A percentile compares a stretch with the other conserved stretches of the same genome.
Conservation (phyloP, 2,329 filamentous ascomycete species). For the Escovopsis weberi region DNA sequence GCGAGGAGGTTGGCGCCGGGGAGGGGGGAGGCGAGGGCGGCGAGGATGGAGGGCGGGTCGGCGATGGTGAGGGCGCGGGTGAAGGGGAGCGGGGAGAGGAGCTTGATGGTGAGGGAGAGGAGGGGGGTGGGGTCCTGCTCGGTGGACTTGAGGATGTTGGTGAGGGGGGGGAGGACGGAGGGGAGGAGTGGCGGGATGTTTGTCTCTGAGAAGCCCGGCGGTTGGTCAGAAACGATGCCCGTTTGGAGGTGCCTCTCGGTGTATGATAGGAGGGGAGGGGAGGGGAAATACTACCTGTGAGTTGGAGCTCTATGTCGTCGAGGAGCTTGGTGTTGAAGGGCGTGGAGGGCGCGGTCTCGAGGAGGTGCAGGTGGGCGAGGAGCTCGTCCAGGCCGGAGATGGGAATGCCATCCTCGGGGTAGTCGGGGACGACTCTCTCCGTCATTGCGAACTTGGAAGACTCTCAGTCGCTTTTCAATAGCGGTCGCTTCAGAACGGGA, state of each 20-base stretch:
- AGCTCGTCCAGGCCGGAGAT: constrained; percentile 40
- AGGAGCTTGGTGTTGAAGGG: constrained; percentile 35
- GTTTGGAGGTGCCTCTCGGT: no score
- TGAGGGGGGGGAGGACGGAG: constrained; percentile 38
- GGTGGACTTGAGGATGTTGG: constrained; percentile 35
- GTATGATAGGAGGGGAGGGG: not conserved
- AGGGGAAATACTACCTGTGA: constrained; percentile 28
- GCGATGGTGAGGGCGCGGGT: constrained; percentile 36
- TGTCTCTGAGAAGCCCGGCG: constrained; percentile 23
- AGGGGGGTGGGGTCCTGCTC: constrained; percentile 35
- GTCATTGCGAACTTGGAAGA: constrained; percentile 11
- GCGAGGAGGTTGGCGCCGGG: constrained; percentile 44
- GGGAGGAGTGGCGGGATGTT: constrained; percentile 39
- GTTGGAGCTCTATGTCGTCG: constrained; percentile 43
- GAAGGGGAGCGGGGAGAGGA: constrained; percentile 39
- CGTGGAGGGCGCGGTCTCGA: constrained; percentile 28
- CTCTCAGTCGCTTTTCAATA: not conserved
- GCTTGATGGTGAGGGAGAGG: constrained; percentile 38
- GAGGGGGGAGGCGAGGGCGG: constrained; percentile 37
- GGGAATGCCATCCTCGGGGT: constrained; percentile 27
- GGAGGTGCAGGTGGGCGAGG: constrained; percentile 35
- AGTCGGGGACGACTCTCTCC: constrained; percentile 20
- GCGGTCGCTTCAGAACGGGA: not conserved
- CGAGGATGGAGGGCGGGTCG: constrained; percentile 33
- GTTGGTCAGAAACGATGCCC: no score